Evolutionary conservation across 163 green algal genomes (phyloP), one percentile per base, ranked within the genome.

Genomic region (Scenedesmus sp.): DNA sequence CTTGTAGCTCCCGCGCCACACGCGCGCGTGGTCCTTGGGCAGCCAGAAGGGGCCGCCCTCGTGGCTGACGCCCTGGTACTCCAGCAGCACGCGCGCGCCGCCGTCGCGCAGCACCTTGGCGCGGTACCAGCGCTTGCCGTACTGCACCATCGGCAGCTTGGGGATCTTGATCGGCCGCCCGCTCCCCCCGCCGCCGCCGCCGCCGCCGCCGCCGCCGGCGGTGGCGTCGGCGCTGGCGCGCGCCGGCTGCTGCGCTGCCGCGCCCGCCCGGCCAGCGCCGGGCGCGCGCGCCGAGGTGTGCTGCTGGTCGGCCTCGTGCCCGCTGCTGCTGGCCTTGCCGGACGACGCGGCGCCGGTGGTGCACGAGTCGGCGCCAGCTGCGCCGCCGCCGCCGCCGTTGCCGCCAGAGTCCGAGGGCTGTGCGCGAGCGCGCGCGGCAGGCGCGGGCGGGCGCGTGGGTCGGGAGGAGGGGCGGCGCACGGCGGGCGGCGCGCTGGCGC

Each of bases 1-100:
- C 85, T 94, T 94, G 82, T 95, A 94, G 3, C 87, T 94, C 44
- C 93, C 93, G 3, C 86, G 81, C 91, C 92, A 97, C 48, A 97
- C 91, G 50, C 89, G 84, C 20, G 91, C 81, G 47, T 80, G 90
- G 48, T 87, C 82, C 17, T 82, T 76, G 3, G 87, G 47, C 15
- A 97, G 80, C 92, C 89, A 95, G 13, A 91, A 74, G 5, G 86
- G 77, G 17, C 82, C 84, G 0, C 84, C 69, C 53, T 73, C 70
- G 29, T 83, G 60, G 51, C 56, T 91, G 85, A 78, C 91, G 86
- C 54, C 91, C 87, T 36, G 87, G 50, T 92, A 93, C 83, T 95
- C 90, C n/a, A 89, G 45, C 47, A 83, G 71, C 53, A 91, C 78
- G 22, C 36, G 62, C 48, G 73, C 70, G 14, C 60, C 54, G 24